These are phyloP conservation scores for Sclerotinia trifoliorum DNA, from an alignment of 2,329 filamentous ascomycete genomes.

Conservation along the genomic window DNA sequence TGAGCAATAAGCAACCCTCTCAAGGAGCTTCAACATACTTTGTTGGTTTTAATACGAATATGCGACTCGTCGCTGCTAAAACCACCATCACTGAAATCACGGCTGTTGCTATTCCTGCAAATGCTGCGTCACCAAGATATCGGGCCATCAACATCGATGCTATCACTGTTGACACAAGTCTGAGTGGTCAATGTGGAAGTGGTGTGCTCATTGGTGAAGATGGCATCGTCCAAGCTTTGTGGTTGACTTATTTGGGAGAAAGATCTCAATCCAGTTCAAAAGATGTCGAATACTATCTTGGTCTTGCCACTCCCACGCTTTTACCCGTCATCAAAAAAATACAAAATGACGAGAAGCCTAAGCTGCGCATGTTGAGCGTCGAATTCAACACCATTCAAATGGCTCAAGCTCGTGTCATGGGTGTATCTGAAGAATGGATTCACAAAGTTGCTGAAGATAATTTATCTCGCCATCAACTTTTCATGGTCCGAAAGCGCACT, in stretches of 20 bases:
- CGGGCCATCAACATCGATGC: slow-evolving; percentile 94
- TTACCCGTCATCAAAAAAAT: slow-evolving; percentile 87
- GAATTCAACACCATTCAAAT: slow-evolving; percentile 95
- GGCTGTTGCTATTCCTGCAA: slow-evolving; percentile 92
- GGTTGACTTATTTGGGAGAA: slow-evolving; percentile 96
- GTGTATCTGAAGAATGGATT: slow-evolving; percentile 94
- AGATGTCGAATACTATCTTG: slow-evolving; percentile 95
- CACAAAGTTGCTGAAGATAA: slow-evolving; percentile 84
- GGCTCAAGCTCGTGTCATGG: slow-evolving; percentile 96
- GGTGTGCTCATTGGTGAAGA: slow-evolving; percentile 89
- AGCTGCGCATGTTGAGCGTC: slow-evolving; percentile 86
- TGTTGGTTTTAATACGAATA: slow-evolving; percentile 96
- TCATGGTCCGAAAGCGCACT: slow-evolving; percentile 93
- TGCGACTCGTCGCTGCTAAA: slow-evolving; percentile 87
- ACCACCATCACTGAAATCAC: slow-evolving; percentile 97
- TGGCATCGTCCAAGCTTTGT: slow-evolving; percentile 89
- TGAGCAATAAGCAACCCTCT: slow-evolving; percentile 78
- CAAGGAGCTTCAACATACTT: slow-evolving; percentile 95
- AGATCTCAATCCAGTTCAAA: slow-evolving; percentile 74
- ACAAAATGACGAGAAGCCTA: slow-evolving; percentile 73
- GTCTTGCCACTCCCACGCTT: slow-evolving; percentile 82
- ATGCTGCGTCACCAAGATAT: slow-evolving; percentile 86
- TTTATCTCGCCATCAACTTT: slow-evolving; percentile 89
- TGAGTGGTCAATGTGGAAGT: slow-evolving; percentile 88
- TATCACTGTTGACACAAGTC: slow-evolving; percentile 91